These are phyloP conservation scores for Trypanosomatidae sp. DNA, from an alignment of 208 protist genomes.

Conservation along the genomic window DNA sequence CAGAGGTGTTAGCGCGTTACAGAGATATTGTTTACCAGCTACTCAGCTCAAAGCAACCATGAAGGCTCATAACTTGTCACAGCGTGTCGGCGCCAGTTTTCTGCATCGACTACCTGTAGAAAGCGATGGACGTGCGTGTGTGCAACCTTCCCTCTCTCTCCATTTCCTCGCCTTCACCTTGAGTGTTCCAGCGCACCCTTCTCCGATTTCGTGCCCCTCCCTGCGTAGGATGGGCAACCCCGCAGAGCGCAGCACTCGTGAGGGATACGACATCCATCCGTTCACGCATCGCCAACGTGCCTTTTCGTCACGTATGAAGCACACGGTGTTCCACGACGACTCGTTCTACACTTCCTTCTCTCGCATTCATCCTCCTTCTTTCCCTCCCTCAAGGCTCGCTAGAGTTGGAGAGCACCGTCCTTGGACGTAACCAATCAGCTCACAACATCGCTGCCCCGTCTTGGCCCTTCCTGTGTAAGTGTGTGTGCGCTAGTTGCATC, in stretches of 20 bases:
- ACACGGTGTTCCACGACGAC: not conserved
- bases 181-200: not conserved
- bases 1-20: not conserved
- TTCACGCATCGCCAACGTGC: not conserved
- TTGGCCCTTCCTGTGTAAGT: not conserved
- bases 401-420: not conserved
- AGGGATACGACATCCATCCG: not conserved
- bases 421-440: not conserved
- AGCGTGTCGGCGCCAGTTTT: not conserved
- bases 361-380: not conserved
- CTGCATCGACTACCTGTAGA: not conserved
- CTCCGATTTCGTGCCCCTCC: not conserved
- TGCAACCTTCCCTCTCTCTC: not conserved
- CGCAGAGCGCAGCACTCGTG: not conserved
- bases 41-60: not conserved
- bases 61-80: not conserved
- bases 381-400: not conserved
- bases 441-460: not conserved
- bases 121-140: not conserved
- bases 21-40: not conserved
- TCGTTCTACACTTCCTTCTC: not conserved
- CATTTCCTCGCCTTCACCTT: not conserved
- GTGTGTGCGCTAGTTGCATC: not conserved
- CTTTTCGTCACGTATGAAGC: not conserved
- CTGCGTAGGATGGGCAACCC: not conserved